Evolutionary conservation across 1,139 yeast genomes (phyloP).

Genomic region (Protomyces macrosporus): DNA sequence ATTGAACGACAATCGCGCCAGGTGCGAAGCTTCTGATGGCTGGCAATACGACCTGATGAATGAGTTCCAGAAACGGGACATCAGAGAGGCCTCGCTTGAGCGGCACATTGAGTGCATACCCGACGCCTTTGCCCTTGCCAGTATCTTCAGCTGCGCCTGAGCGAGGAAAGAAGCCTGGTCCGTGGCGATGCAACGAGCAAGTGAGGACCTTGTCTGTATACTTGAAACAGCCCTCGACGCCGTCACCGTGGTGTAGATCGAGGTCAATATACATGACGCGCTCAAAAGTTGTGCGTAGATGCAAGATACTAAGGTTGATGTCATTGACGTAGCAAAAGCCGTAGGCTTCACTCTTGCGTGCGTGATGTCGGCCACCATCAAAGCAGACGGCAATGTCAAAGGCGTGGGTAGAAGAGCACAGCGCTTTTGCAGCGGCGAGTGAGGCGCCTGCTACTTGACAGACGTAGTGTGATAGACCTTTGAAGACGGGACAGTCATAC

Average conservation of each 20-base stretch:
- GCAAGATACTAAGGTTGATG: slow-evolving; percentile 52
- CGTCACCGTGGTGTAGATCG: slow-evolving; percentile 47
- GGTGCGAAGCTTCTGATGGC: slow-evolving; percentile 41
- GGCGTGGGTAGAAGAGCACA: slow-evolving; percentile 31
- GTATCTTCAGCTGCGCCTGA: slow-evolving; percentile 48
- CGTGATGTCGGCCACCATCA: slow-evolving; percentile 81
- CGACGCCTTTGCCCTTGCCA: slow-evolving; percentile 42
- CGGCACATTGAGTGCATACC: slow-evolving; percentile 52
- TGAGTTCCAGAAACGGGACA: slow-evolving; percentile 41
- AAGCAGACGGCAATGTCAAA: slow-evolving; percentile 51
- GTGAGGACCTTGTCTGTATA: slow-evolving; percentile 55
- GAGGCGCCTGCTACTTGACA: slow-evolving; percentile 55
- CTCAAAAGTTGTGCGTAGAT: slow-evolving; percentile 47
- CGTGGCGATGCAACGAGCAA: slow-evolving; percentile 60
- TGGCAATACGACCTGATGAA: slow-evolving; percentile 42
- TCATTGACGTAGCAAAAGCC: slow-evolving; percentile 77
- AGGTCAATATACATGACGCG: slow-evolving; percentile 60
- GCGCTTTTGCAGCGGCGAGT: slow-evolving; percentile 46
- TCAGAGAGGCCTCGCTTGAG: slow-evolving; percentile 55
- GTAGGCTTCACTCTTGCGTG: slow-evolving; percentile 50
- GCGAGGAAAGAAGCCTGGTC: slow-evolving; percentile 68
- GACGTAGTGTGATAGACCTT: slow-evolving; percentile 50
- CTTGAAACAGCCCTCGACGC: slow-evolving; percentile 63
- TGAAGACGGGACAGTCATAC: slow-evolving; percentile 64
- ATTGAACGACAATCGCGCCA: slow-evolving; percentile 57